phyloP scores from a whole-genome alignment of 768 basidiomycete species.

The Collybia nuda region DNA sequence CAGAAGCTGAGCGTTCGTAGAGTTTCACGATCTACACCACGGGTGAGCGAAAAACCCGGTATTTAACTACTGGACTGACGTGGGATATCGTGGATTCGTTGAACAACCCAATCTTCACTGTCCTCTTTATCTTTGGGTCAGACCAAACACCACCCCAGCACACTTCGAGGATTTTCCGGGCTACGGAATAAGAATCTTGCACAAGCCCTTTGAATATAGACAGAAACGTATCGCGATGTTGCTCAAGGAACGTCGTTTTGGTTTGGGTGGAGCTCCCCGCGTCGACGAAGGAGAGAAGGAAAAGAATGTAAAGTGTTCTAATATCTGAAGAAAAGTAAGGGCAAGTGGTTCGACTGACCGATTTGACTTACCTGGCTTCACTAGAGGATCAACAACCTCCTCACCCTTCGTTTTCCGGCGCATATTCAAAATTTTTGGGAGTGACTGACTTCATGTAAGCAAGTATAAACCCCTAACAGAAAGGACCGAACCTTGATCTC shows the following conservation, averaged over 20 bases:
- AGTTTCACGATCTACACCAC: conserved; percentile 63
- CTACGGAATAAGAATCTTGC: conserved; percentile 64
- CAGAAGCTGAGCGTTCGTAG: conserved; percentile 59
- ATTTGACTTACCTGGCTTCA: conserved; percentile 52
- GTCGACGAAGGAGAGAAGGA: conserved; percentile 74
- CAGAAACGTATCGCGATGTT: conserved; percentile 64
- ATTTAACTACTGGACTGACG: conserved; percentile 34
- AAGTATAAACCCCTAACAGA: background rate
- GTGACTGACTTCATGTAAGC: conserved; percentile 38
- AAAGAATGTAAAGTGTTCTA: conserved; percentile 69
- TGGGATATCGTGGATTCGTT: conserved; percentile 63
- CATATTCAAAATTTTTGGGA: conserved; percentile 70
- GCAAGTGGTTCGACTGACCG: conserved; percentile 6
- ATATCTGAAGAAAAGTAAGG: conserved; percentile 54
- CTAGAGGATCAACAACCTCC: conserved; percentile 36
- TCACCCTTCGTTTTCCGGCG: conserved; percentile 55
- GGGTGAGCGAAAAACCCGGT: background rate
- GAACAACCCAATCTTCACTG: conserved; percentile 71
- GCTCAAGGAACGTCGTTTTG: conserved; percentile 69
- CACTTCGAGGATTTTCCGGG: conserved; percentile 65
- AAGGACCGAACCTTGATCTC: conserved; percentile 59
- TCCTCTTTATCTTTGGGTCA: conserved; percentile 71
- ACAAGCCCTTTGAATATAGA: conserved; percentile 70
- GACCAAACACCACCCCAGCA: conserved; percentile 79
- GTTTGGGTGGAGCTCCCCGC: conserved; percentile 41